Base-by-base conservation (phyloP, 768 basidiomycete species). In the Saitozyma sp. region DNA sequence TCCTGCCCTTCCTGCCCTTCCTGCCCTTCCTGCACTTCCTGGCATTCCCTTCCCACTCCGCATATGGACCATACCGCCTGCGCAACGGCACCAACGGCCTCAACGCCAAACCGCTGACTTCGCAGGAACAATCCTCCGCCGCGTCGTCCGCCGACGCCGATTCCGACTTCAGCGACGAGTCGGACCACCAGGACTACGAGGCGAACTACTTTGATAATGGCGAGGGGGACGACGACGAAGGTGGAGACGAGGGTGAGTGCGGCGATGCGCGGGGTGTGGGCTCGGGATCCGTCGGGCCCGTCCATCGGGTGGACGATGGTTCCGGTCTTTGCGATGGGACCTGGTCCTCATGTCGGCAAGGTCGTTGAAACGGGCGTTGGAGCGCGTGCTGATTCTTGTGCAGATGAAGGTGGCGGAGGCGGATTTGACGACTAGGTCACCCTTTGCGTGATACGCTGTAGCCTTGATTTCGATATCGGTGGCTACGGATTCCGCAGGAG, bases 161-260 rank as follows among this genome's bases (percentile, higher is more conserved):
- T 41, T 69, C 68, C 43, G 72, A 74, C 46, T 74, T 74, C 20
- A 67, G 69, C 9, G 75, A 74, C 54, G 66, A 63, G 29, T 56
- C 58, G 10, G 69, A 74, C 64, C 70, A 74, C 62, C 72, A 71
- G 52, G 75, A 76, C 58, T 76, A 76, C 50, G 75, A 74, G 61
- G 67, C 67, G 2, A 76, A 76, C 48, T 74, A 76, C 61, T 76
- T 76, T 57, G 75, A 76, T 61, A 73, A 76, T 63, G 75, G 75
- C 39, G 75, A 76, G 66, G 70, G 75, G 5, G 75, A 76, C 51
- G 75, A 76, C 58, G 73, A 71, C 53, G 59, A 59, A 29, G 70
- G 72, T 17, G 75, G 70, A 5, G 74, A 71, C 42, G 72, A 70
- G n/a, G 72, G 70, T 71, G 66, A 29, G 29, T 29, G 29, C 29